A percentile compares a stretch with the other conserved stretches of the same genome.
These are phyloP conservation scores for Talaromyces pinophilus DNA, from an alignment of 2,329 filamentous ascomycete genomes.

Conservation along the genomic window DNA sequence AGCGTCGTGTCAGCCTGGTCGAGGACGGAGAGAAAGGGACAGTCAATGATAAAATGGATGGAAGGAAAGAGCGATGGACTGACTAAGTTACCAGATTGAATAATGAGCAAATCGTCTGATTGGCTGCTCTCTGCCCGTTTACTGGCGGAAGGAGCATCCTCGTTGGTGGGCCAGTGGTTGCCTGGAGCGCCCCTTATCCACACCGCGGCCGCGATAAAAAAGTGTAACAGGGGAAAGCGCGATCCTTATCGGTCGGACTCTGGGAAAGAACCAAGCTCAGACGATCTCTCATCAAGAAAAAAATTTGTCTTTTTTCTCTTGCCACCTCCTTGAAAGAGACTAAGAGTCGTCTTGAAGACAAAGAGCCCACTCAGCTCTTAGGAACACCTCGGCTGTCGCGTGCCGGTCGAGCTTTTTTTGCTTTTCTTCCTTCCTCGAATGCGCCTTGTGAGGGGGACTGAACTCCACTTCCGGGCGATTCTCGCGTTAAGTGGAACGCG, in stretches of 20 bases:
- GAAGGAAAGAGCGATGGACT: background rate
- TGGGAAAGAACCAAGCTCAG: background rate
- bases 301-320: background rate
- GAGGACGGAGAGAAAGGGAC: background rate
- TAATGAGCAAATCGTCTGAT: conserved; percentile 1
- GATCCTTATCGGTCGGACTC: conserved; percentile 5
- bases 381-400: background rate
- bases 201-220: background rate
- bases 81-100: background rate
- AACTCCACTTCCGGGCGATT: conserved; percentile 4
- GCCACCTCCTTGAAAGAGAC: conserved; percentile 12
- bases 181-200: conserved; percentile 22
- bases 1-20: background rate
- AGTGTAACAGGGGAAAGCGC: conserved; percentile 15
- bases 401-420: background rate
- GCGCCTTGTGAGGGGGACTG: background rate
- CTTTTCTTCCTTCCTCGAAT: background rate
- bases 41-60: background rate
- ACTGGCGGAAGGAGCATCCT: background rate
- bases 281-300: background rate
- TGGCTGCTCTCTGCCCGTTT: conserved; percentile 4
- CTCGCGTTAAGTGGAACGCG: conserved; percentile 47
- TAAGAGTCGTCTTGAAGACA: background rate
- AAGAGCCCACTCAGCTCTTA: background rate
- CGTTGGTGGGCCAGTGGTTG: conserved; percentile 15